phyloP scores from a whole-genome alignment of 2,329 filamentous ascomycete species.

The Pseudocercospora eumusae region DNA sequence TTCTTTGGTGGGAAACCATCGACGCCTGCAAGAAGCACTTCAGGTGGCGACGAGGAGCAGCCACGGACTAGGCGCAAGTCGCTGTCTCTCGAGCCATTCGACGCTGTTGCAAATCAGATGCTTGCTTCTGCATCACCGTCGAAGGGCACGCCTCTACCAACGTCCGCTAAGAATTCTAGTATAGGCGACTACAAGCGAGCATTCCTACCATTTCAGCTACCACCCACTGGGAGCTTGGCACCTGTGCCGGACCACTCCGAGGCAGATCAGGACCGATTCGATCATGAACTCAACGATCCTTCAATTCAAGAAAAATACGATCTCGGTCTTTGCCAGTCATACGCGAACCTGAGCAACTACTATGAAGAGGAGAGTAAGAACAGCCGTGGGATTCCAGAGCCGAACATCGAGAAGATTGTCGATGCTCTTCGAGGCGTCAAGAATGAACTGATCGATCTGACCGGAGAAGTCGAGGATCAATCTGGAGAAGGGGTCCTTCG shows the following conservation, averaged over 20 bases:
- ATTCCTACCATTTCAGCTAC: slow-evolving; percentile 81
- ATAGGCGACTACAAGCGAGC: slow-evolving; percentile 55
- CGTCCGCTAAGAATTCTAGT: slow-evolving; percentile 30
- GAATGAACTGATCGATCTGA: slow-evolving; percentile 48
- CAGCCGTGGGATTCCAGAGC: slow-evolving; percentile 29
- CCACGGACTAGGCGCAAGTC: slow-evolving; percentile 41
- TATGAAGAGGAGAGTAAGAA: slow-evolving; percentile 19
- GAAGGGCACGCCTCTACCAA: slow-evolving; percentile 27
- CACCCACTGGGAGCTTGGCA: slow-evolving; percentile 72
- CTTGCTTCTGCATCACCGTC: slow-evolving; percentile 31
- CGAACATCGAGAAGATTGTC: slow-evolving; percentile 39
- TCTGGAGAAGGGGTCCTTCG: slow-evolving; percentile 30
- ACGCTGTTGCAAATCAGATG: slow-evolving; percentile 33
- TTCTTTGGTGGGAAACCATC: slow-evolving; percentile 48
- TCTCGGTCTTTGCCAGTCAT: slow-evolving; percentile 31
- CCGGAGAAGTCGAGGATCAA: slow-evolving; percentile 33
- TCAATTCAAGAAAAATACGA: slow-evolving; percentile 37
- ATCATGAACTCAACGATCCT: slow-evolving; percentile 35
- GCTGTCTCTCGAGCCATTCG: slow-evolving; percentile 38
- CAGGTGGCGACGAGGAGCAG: slow-evolving; percentile 19
- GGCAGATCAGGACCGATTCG: slow-evolving; percentile 35
- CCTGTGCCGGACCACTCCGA: slow-evolving; percentile 38
- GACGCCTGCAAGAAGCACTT: slow-evolving; percentile 35
- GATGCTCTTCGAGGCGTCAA: slow-evolving; percentile 48
- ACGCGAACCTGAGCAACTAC: slow-evolving; percentile 26